Evolutionary conservation across 345 rosid genomes (phyloP).

Genomic region (Dimocarpus longan): DNA sequence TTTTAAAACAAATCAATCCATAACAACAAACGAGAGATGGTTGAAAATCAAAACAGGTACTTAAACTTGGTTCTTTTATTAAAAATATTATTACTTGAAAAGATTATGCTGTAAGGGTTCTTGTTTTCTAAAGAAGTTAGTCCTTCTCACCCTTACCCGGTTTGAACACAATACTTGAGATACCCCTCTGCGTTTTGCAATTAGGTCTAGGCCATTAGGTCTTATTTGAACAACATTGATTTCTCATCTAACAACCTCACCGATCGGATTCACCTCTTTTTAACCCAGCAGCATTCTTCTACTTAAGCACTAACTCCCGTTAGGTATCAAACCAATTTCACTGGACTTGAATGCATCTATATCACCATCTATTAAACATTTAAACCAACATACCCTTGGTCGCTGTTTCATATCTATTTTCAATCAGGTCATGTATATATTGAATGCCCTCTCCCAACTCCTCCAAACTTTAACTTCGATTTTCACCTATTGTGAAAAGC

Average conservation of each 20-base stretch:
- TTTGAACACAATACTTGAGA: neutral
- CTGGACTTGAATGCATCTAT: neutral
- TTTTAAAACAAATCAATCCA: neutral
- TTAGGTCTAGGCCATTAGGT: neutral
- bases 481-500: neutral
- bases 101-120: no score
- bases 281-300: neutral
- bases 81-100: neutral
- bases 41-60: no score
- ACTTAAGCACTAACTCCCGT: neutral
- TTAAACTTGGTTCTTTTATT: no score
- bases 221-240: neutral
- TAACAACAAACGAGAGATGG: neutral
- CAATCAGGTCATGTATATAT: neutral
- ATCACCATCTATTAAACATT: neutral
- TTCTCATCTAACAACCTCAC: slow-evolving; percentile 5
- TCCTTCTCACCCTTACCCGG: neutral
- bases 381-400: neutral
- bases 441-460: neutral
- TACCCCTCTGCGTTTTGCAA: neutral
- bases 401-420: neutral
- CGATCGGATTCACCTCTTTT: neutral
- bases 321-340: neutral
- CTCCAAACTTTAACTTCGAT: neutral
- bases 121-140: neutral